A percentile compares a stretch with the other conserved stretches of the same genome.
These are phyloP conservation scores for Triticum turgidum DNA, from an alignment of 176 grass and related monocot genomes.

Conservation along the genomic window DNA sequence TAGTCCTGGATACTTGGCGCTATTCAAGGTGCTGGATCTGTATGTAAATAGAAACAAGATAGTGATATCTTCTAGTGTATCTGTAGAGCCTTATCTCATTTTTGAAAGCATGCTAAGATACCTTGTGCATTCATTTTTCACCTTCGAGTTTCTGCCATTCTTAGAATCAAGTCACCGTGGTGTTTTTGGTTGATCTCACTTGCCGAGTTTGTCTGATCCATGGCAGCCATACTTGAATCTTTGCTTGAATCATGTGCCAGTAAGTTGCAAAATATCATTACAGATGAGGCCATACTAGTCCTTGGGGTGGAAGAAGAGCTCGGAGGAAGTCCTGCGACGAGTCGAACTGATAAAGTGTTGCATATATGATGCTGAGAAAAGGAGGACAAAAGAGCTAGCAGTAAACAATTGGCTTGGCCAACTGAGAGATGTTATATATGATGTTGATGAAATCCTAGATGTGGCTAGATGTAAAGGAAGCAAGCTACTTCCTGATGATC, in stretches of 20 bases:
- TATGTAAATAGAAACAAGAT: too few relatives aligned
- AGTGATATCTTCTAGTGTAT: too few relatives aligned
- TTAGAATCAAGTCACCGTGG: too few relatives aligned
- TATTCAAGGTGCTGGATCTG: too few relatives aligned
- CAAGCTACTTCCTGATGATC: neutral
- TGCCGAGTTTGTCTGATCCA: too few relatives aligned
- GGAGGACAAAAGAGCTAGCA: neutral
- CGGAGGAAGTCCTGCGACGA: neutral
- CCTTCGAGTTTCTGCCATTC: too few relatives aligned
- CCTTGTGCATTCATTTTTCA: too few relatives aligned
- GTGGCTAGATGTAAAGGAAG: slow-evolving; percentile 21
- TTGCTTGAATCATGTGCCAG: neutral
- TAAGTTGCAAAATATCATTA: neutral
- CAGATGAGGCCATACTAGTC: neutral
- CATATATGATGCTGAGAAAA: slow-evolving; percentile 22
- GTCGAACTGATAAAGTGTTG: slow-evolving; percentile 6
- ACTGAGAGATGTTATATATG: slow-evolving; percentile 42
- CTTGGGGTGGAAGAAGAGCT: slow-evolving; percentile 27
- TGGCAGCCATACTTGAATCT: too few relatives aligned
- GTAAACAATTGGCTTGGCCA: slow-evolving; percentile 36
- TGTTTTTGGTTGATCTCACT: too few relatives aligned
- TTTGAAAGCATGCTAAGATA: too few relatives aligned
- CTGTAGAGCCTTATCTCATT: too few relatives aligned
- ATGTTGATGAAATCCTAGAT: slow-evolving; percentile 47
- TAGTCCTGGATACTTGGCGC: too few relatives aligned